phyloP scores from a whole-genome alignment of 345 rosid genomes.

The Bruguiera sexangula region DNA sequence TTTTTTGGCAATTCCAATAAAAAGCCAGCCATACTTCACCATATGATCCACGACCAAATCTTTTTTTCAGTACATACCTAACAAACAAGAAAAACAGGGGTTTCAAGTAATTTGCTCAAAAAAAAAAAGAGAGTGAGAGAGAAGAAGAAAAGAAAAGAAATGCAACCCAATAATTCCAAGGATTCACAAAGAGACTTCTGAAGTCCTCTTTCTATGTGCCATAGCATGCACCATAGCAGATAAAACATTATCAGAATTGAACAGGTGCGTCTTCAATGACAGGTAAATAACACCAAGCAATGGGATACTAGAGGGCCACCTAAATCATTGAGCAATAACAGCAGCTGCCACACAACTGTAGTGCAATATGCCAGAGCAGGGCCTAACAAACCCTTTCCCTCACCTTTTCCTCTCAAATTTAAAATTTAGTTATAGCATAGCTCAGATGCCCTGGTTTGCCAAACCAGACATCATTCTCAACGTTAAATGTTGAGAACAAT shows the following conservation, averaged over 20 bases:
- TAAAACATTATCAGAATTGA: neutral
- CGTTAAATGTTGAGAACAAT: neutral
- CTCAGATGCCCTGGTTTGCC: conserved; percentile 1
- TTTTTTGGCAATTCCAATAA: conserved; percentile 72
- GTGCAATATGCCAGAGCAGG: neutral
- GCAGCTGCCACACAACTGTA: neutral
- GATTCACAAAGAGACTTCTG: neutral
- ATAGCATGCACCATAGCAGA: neutral
- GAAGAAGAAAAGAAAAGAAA: neutral
- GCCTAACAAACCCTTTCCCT: neutral
- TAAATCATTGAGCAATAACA: neutral
- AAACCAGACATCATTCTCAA: neutral
- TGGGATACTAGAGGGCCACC: neutral
- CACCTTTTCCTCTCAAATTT: neutral
- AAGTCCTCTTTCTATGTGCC: too few relatives aligned
- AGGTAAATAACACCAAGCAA: neutral
- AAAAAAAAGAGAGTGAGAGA: conserved; percentile 1
- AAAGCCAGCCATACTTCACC: conserved; percentile 97
- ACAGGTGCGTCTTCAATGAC: neutral
- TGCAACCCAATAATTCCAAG: neutral
- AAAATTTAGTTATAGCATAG: neutral
- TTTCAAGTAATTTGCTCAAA: conserved; percentile 11
- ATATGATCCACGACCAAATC: conserved; percentile 86
- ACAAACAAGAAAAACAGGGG: conserved; percentile 18
- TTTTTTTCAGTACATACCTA: conserved; percentile 81